These are phyloP conservation scores for Epicoccum nigrum DNA, from an alignment of 2,329 filamentous ascomycete genomes.

Conservation along the genomic window DNA sequence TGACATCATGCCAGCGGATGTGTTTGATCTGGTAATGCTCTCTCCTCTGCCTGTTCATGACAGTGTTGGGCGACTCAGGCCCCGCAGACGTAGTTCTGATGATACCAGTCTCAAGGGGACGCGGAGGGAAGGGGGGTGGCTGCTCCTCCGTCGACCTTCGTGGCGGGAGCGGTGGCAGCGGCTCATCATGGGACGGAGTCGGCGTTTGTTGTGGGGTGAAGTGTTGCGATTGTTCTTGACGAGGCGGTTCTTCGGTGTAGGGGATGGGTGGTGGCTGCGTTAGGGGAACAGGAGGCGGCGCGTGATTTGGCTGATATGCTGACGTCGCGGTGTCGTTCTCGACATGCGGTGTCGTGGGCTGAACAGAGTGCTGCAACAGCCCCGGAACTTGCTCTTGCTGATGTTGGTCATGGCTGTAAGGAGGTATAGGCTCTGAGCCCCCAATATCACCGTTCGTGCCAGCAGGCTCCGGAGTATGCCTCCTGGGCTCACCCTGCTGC, in stretches of 20 bases:
- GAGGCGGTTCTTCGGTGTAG: not conserved
- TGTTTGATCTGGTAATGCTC: conserved; percentile 96
- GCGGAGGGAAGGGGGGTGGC: conserved; percentile 43
- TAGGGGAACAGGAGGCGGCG: conserved; percentile 5
- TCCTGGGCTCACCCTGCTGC: conserved; percentile 32
- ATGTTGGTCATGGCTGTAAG: not conserved
- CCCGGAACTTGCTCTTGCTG: conserved; percentile 1
- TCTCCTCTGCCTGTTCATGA: conserved; percentile 55
- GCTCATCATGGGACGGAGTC: conserved; percentile 23
- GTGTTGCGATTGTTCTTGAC: conserved; percentile 6
- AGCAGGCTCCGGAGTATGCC: conserved; percentile 26
- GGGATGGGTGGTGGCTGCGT: conserved; percentile 12
- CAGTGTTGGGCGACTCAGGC: conserved; percentile 50
- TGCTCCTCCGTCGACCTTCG: conserved; percentile 43
- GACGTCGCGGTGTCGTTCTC: not conserved
- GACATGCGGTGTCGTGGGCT: not conserved
- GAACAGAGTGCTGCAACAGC: not conserved
- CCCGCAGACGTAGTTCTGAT: conserved; percentile 23
- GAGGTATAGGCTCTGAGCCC: conserved; percentile 15
- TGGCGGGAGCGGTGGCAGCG: conserved; percentile 42
- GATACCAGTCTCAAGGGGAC: conserved; percentile 35
- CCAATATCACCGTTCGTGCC: conserved; percentile 26
- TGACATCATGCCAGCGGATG: conserved; percentile 79
- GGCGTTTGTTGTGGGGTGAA: conserved; percentile 13
- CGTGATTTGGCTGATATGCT: conserved; percentile 1